Evolutionary conservation across 805 yeast species (phyloP).

Genomic region (Metschnikowia reukaufii): DNA sequence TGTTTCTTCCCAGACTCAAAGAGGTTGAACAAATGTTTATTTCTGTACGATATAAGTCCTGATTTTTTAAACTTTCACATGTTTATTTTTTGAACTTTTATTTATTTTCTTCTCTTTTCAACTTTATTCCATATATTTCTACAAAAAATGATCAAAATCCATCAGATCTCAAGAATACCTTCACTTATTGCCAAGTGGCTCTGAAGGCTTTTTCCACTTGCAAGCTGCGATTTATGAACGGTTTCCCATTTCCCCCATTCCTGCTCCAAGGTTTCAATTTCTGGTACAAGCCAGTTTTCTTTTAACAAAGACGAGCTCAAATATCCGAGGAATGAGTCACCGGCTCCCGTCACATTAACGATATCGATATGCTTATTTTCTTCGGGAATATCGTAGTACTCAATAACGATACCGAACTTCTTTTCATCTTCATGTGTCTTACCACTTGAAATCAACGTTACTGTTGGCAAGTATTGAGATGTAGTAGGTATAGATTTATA

Average conservation of each 20-base stretch:
- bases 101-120: no score
- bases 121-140: no score
- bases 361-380: conserved; percentile 36
- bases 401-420: conserved; percentile 55
- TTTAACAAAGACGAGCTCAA: conserved; percentile 41
- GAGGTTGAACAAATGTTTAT: no score
- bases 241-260: conserved; percentile 40
- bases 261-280: conserved; percentile 29
- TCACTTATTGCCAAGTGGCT: conserved; percentile 13
- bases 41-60: no score
- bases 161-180: conserved; percentile 4
- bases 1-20: no score
- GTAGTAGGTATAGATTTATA: conserved; percentile 37
- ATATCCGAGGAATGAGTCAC: conserved; percentile 76
- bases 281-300: conserved; percentile 27
- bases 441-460: conserved; percentile 25
- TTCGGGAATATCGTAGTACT: conserved; percentile 53
- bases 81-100: no score
- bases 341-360: conserved; percentile 82
- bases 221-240: conserved; percentile 38
- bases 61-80: no score
- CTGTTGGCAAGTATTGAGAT: conserved; percentile 27
- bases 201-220: conserved; percentile 33
- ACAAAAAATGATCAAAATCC: no score
- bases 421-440: conserved; percentile 16